Conservation (phyloP, 768 basidiomycete genomes). For the Mrakia frigida region DNA sequence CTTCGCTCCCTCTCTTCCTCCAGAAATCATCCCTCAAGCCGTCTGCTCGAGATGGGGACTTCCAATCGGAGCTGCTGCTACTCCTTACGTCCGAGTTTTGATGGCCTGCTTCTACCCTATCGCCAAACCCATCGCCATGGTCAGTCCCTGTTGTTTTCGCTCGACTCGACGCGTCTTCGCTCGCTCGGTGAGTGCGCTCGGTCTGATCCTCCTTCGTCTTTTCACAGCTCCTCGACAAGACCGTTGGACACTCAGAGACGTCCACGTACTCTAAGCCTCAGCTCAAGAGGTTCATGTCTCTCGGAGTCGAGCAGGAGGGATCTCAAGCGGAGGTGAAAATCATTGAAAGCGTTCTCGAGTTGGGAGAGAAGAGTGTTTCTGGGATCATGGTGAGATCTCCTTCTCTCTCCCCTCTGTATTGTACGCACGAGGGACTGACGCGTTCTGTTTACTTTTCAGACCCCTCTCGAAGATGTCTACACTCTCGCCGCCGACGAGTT, state of each 20-base stretch:
- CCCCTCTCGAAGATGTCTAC: slow-evolving; percentile 39
- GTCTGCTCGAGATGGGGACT: slow-evolving; percentile 35
- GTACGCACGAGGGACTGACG: no score
- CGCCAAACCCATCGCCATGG: slow-evolving; percentile 41
- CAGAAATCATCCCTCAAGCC: slow-evolving; percentile 22
- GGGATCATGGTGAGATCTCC: slow-evolving; percentile 39
- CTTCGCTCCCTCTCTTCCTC: not conserved
- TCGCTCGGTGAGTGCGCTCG: not conserved
- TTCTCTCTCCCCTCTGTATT: not conserved
- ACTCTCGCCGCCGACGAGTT: slow-evolving; percentile 39
- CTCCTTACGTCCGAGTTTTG: slow-evolving; percentile 37
- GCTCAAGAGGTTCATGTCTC: slow-evolving; percentile 40
- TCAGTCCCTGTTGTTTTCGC: slow-evolving; percentile 8
- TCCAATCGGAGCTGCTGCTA: slow-evolving; percentile 39
- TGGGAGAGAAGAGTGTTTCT: slow-evolving; percentile 40
- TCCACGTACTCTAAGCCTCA: slow-evolving; percentile 42
- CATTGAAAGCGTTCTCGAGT: slow-evolving; percentile 40
- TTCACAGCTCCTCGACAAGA: slow-evolving; percentile 37
- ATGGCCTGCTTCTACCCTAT: slow-evolving; percentile 40
- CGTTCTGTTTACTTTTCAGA: no score
- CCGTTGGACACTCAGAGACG: slow-evolving; percentile 38
- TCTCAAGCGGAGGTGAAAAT: slow-evolving; percentile 39
- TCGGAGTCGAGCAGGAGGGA: slow-evolving; percentile 40
- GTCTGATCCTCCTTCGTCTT: not conserved
- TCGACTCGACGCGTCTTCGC: not conserved